Evolutionary conservation across 805 yeast genomes (phyloP).

Genomic region (Cyberlindnera euphorbiae): DNA sequence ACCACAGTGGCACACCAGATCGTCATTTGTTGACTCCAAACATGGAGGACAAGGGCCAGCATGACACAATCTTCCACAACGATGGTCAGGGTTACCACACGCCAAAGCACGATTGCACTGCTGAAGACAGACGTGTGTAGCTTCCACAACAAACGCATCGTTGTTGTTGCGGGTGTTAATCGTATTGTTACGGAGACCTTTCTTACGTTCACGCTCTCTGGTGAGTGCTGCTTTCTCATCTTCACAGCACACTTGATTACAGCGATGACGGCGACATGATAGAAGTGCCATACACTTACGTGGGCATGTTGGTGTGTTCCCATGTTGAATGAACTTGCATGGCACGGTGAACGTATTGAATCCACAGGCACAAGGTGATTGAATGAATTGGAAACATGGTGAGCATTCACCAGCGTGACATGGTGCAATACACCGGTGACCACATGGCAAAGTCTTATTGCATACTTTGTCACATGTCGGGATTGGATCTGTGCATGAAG

Average conservation of each 20-base stretch:
- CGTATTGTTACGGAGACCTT: slow-evolving; percentile 43
- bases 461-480: slow-evolving; percentile 71
- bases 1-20: slow-evolving; percentile 77
- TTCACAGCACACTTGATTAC: slow-evolving; percentile 63
- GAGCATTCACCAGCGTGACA: slow-evolving; percentile 81
- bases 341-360: slow-evolving; percentile 54
- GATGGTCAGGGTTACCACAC: slow-evolving; percentile 57
- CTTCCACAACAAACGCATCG: slow-evolving; percentile 58
- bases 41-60: slow-evolving; percentile 79
- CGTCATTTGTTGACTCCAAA: slow-evolving; percentile 74
- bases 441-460: slow-evolving; percentile 62
- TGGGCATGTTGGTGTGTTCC: slow-evolving; percentile 54
- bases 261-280: slow-evolving; percentile 79
- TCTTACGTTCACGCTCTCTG: slow-evolving; percentile 43
- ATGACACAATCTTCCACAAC: slow-evolving; percentile 70
- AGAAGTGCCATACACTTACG: slow-evolving; percentile 70
- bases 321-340: slow-evolving; percentile 51
- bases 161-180: slow-evolving; percentile 32
- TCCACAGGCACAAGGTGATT: slow-evolving; percentile 59
- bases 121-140: slow-evolving; percentile 66
- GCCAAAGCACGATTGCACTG: slow-evolving; percentile 56
- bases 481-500: slow-evolving; percentile 67
- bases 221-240: slow-evolving; percentile 54
- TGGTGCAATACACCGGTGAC: slow-evolving; percentile 63
- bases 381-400: slow-evolving; percentile 53